Evolutionary conservation across 1,284 basidiomycete species (phyloP).

Genomic region (Butyriboletus appendiculatus): DNA sequence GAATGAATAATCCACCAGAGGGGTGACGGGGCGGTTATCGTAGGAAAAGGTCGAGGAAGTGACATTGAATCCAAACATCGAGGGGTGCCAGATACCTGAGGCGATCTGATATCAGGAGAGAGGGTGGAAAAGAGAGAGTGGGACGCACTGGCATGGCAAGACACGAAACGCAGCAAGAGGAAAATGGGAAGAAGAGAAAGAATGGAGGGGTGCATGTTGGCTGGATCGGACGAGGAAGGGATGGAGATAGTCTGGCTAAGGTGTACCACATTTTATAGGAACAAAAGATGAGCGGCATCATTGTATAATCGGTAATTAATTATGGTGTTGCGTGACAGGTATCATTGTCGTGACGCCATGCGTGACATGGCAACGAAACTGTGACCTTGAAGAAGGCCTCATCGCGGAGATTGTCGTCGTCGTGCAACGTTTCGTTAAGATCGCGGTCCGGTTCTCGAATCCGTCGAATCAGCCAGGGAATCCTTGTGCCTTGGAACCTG

Average conservation of each 20-base stretch:
- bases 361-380: too few species aligned
- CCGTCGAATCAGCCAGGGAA: neutral
- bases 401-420: conserved; percentile 19
- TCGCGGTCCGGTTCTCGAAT: conserved; percentile 10
- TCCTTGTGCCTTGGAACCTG: conserved; percentile 1
- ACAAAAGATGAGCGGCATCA: too few species aligned
- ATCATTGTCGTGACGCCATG: conserved; percentile 4
- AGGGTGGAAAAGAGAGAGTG: neutral
- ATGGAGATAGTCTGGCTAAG: neutral
- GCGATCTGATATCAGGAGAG: neutral
- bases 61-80: conserved; percentile 35
- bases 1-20: conserved; percentile 21
- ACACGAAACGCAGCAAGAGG: conserved; percentile 7
- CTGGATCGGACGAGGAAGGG: conserved; percentile 21
- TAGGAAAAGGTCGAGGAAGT: conserved; percentile 20
- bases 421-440: conserved; percentile 3
- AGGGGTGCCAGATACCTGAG: conserved; percentile 22
- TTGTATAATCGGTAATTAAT: neutral
- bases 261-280: too few species aligned
- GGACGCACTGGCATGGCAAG: conserved; percentile 18
- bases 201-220: conserved; percentile 6
- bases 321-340: conserved; percentile 6
- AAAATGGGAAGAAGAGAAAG: neutral
- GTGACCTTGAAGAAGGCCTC: too few species aligned
- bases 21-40: conserved; percentile 38